These are phyloP conservation scores for Stephanodiscus triporus DNA, from an alignment of 108 stramenopile species.

Conservation along the genomic window DNA sequence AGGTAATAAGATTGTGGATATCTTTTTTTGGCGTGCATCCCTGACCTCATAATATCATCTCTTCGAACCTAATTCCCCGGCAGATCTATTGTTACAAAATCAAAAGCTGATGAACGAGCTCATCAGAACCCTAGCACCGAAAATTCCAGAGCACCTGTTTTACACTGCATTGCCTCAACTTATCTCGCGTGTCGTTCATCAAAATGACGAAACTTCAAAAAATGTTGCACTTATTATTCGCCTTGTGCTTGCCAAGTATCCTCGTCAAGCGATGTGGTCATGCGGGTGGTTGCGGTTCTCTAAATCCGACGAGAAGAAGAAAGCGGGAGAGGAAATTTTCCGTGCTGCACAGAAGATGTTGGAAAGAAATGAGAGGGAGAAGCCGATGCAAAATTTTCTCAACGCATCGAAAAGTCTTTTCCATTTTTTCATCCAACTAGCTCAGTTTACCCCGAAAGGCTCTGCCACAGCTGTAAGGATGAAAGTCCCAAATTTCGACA, in stretches of 20 bases:
- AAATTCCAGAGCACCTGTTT: conserved; percentile 70
- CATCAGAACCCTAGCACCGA: conserved; percentile 53
- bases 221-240: conserved; percentile 68
- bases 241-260: conserved; percentile 74
- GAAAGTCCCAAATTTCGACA: conserved; percentile 42
- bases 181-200: conserved; percentile 71
- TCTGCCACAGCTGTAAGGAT: conserved; percentile 35
- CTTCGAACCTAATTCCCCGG: not conserved
- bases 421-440: conserved; percentile 63
- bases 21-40: not conserved
- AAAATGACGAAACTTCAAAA: conserved; percentile 58
- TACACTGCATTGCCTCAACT: conserved; percentile 90
- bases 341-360: conserved; percentile 60
- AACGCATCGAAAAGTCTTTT: conserved; percentile 61
- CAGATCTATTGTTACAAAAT: conserved; percentile 32
- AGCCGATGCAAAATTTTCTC: conserved; percentile 51
- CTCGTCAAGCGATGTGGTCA: conserved; percentile 87
- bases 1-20: not conserved
- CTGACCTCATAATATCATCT: not conserved
- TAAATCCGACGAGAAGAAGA: conserved; percentile 52
- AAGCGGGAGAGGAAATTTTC: conserved; percentile 81
- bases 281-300: conserved; percentile 83
- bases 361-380: conserved; percentile 47
- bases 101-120: conserved; percentile 69
- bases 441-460: conserved; percentile 44